Evolutionary conservation across 2,329 filamentous ascomycete species (phyloP), one percentile per base, ranked within the genome.

Genomic region (Aphanoascus verrucosus): DNA sequence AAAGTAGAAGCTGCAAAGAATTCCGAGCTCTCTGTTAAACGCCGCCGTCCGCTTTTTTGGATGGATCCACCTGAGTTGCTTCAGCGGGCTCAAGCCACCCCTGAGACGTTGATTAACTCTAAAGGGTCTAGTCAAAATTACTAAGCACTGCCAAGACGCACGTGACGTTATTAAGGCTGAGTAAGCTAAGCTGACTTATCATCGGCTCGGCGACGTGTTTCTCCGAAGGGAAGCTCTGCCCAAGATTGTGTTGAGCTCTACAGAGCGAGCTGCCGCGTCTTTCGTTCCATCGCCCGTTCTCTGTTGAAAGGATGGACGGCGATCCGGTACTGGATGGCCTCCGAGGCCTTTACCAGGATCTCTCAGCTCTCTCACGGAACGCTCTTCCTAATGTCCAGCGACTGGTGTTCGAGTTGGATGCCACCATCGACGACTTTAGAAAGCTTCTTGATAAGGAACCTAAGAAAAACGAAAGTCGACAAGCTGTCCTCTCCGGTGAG

Each of bases 341-440:
- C 64, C 83, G 90, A 73, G 83, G 82, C 69, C 82, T 98, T 62
- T 87, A 94, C 69, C 82, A 86, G 68, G 89, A 95, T 72, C 81
- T 98, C 57, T 75, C 85, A 61, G 83, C 85, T 54, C 77, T 93
- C 62, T 80, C 81, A 58, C 84, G 93, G 63, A 80, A 82, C 54
- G 81, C 84, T 28, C 70, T 88, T 49, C 77, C 83, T 32, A 82
- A 84, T 57, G 72, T 87, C 38, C 83, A 91, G 57, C 81, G 88
- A 59, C 76, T 85, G 55, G 78, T 81, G 61, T 64, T 72, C 49
- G 78, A 81, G 65, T 76, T 97, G 46, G 82, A 86, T 62, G 72
- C 73, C 49, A 80, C 85, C 61, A 75, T 83, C 48, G 74, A 80
- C 53, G 82, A 82, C 53, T 85, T 94, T 65, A 78, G 77, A 66